Evolutionary conservation across 345 rosid genomes (phyloP).

Genomic region (Conringia planisiliqua): DNA sequence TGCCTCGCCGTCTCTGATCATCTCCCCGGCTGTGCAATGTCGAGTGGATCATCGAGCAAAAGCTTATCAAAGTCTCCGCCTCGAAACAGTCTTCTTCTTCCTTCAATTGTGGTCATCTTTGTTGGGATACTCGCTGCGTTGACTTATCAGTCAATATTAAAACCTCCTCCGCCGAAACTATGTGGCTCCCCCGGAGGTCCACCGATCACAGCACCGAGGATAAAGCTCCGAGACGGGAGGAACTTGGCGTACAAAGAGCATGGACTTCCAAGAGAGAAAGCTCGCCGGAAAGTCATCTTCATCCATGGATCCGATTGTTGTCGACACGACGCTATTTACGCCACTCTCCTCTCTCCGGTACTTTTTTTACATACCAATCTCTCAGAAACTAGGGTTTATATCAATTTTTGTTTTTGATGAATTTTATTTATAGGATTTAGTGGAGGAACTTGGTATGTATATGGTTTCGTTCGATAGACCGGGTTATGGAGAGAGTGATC

Average conservation of each 20-base stretch:
- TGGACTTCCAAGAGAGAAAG: constrained; percentile 44
- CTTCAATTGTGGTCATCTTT: constrained; percentile 17
- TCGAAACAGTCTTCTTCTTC: neutral
- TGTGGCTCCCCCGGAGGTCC: constrained; percentile 45
- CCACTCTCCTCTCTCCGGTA: constrained; percentile 39
- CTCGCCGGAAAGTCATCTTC: constrained; percentile 43
- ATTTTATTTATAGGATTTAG: constrained; percentile 33
- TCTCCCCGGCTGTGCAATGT: neutral
- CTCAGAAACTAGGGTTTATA: neutral
- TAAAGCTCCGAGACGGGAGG: constrained; percentile 57
- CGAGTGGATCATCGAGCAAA: neutral
- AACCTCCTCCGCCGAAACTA: constrained; percentile 41
- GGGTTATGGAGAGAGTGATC: constrained; percentile 70
- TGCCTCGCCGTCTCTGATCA: neutral
- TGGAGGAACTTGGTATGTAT: constrained; percentile 44
- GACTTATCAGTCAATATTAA: constrained; percentile 37
- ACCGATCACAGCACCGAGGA: constrained; percentile 44
- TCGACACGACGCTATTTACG: constrained; percentile 37
- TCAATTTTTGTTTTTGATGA: neutral
- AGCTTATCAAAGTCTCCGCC: neutral
- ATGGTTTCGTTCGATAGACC: constrained; percentile 55
- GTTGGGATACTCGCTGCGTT: constrained; percentile 29
- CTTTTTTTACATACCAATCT: neutral
- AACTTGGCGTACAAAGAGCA: constrained; percentile 52
- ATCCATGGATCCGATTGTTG: constrained; percentile 47